These are phyloP conservation scores for Panicum virgatum DNA, from an alignment of 202 grass and related monocot genomes.

Conservation along the genomic window DNA sequence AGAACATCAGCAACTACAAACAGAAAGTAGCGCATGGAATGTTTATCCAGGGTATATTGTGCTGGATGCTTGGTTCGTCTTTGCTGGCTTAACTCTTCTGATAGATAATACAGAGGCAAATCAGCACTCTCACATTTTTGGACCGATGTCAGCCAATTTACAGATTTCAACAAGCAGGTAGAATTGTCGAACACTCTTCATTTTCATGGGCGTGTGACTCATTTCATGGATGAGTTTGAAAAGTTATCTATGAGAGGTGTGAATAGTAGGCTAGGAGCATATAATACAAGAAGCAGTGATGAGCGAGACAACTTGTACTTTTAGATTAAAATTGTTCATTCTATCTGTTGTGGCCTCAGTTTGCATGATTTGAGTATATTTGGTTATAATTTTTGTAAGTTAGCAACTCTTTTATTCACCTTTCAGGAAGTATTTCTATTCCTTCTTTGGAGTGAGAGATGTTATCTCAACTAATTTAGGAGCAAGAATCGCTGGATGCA, in stretches of 20 bases:
- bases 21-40: conserved; percentile 42
- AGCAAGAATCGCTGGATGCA: conserved; percentile 48
- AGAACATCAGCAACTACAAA: conserved; percentile 22
- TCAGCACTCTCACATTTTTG: conserved; percentile 58
- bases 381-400: conserved; percentile 7
- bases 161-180: conserved; percentile 68
- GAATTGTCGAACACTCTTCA: conserved; percentile 32
- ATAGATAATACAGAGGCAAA: conserved; percentile 61
- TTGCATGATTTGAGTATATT: conserved; percentile 19
- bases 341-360: background rate
- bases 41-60: conserved; percentile 45
- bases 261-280: conserved; percentile 5
- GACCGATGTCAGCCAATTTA: conserved; percentile 63
- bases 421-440: conserved; percentile 60
- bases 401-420: conserved; percentile 39
- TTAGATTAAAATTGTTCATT: conserved; percentile 11
- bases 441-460: conserved; percentile 48
- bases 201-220: conserved; percentile 27
- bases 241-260: conserved; percentile 11
- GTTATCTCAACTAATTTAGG: conserved; percentile 55
- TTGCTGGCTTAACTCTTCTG: conserved; percentile 55
- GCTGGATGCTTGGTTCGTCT: conserved; percentile 53
- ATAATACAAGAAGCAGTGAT: conserved; percentile 3
- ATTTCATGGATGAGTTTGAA: conserved; percentile 23
- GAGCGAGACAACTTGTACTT: background rate